Evolutionary conservation across 257 asterid species (phyloP).

Genomic region (Nicotiana otophora): DNA sequence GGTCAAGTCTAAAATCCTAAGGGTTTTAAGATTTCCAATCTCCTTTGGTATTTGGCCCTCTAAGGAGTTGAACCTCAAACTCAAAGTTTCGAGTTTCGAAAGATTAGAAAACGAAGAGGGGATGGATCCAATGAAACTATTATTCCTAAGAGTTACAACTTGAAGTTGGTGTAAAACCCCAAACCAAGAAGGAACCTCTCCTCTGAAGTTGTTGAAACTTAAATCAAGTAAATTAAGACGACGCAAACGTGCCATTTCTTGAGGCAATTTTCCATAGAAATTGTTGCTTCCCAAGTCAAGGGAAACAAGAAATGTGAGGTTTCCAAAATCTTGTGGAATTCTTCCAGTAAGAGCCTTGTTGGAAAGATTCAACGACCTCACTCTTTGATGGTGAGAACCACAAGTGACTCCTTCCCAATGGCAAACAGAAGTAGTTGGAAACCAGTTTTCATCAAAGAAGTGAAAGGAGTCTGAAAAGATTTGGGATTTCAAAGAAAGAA

Average conservation of each 20-base stretch:
- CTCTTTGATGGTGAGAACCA: constrained; percentile 16
- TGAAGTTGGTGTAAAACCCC: constrained; percentile 12
- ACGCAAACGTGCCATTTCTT: constrained; percentile 8
- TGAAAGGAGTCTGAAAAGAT: neutral
- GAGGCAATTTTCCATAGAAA: constrained; percentile 10
- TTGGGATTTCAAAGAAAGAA: constrained; percentile 16
- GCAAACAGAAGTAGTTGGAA: constrained; percentile 6
- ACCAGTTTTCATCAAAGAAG: constrained; percentile 15
- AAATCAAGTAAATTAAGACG: constrained; percentile 6
- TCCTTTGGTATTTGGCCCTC: constrained; percentile 10
- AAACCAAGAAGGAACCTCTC: neutral
- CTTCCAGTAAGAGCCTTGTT: neutral
- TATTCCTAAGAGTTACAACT: constrained; percentile 12
- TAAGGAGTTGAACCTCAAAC: neutral
- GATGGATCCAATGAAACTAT: constrained; percentile 10
- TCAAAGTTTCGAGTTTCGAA: neutral
- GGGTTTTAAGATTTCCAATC: neutral
- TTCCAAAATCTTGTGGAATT: constrained; percentile 13
- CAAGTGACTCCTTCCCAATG: constrained; percentile 8
- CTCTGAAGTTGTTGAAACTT: constrained; percentile 15
- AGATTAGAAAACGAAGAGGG: constrained; percentile 3
- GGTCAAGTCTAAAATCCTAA: neutral
- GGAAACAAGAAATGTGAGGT: too few species aligned
- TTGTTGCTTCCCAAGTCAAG: too few species aligned
- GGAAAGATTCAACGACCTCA: constrained; percentile 12